Conservation (phyloP, 768 basidiomycete genomes). For the Lactarius evosmus region DNA sequence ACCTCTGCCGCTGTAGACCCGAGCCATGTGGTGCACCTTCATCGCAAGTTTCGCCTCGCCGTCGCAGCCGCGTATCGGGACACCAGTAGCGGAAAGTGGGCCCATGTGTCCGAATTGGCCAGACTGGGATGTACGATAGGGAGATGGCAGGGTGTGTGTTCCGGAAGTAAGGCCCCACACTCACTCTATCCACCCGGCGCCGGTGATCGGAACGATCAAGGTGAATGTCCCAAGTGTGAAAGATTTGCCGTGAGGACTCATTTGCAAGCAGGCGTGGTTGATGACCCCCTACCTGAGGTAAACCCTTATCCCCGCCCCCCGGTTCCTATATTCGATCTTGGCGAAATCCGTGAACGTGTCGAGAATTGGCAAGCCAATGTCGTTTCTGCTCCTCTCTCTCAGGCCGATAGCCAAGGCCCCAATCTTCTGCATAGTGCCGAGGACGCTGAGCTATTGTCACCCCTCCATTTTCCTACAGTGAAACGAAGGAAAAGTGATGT, state of each 20-base stretch:
- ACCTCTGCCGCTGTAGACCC: conserved; percentile 11
- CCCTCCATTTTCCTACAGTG: conserved; percentile 10
- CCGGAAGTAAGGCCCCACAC: conserved; percentile 12
- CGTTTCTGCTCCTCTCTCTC: conserved; percentile 10
- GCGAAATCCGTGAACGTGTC: conserved; percentile 18
- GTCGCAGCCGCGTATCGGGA: conserved; percentile 17
- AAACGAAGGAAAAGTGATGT: conserved; percentile 10
- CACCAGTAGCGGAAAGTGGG: conserved; percentile 23
- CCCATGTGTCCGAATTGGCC: conserved; percentile 23
- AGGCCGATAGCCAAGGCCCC: not conserved
- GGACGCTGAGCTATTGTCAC: conserved; percentile 5
- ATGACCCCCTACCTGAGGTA: not conserved
- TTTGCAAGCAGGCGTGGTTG: conserved; percentile 6
- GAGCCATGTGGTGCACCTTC: conserved; percentile 8
- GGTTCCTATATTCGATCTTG: not conserved
- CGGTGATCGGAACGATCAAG: conserved; percentile 10
- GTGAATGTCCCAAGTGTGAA: conserved; percentile 11
- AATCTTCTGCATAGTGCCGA: not conserved
- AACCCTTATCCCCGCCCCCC: conserved; percentile 19
- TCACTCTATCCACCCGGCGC: not conserved
- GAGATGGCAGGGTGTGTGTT: conserved; percentile 23
- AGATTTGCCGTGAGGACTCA: conserved; percentile 2
- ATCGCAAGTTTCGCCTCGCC: conserved; percentile 20
- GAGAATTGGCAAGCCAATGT: conserved; percentile 20
- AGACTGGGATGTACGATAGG: conserved; percentile 23